Evolutionary conservation across 129 eudicot species (phyloP), one percentile per base, ranked within the genome.

Genomic region (Chrysanthemum makinoi): DNA sequence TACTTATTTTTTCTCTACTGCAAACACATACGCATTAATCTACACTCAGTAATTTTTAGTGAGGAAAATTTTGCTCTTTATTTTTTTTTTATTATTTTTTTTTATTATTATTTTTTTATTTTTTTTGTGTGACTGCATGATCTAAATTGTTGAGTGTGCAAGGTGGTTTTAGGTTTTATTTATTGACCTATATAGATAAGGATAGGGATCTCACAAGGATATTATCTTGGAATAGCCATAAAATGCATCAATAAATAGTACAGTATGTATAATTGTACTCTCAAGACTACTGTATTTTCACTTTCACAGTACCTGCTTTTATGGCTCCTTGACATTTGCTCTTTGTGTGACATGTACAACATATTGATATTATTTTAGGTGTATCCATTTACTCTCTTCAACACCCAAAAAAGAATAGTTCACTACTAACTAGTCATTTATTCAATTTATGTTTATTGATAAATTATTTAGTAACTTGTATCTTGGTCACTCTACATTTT

Each of bases 241-340:
- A 46, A 44, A 6, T 46, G 50, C 13, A 2, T 49, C 55, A 56
- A 56, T 22, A 13, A 57, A 12, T 10, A 18, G 20, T 70, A 70
- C 77, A 17, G 7, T 53, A 33, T 43, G 14, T 68, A 62, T 30
- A 58, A 59, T 33, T 39, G 65, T 69, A 77, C 58, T 65, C 3
- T 50, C 46, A 10, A 14, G 48, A 22, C 57, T 63, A 28, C 28
- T 26, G 28, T 26, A 11, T 10, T 77, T 51, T 77, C 70, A 69
- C 71, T 20, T 33, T 76, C 5, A 8, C 56, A 50, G 57, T n/a
- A 61, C 50, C 20, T 61, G 59, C 75, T 62, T 60, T 68, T 28
- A 68, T 68, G 62, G 16, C 52, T 17, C 72, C 18, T 57, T 75
- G 49, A 68, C 20, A 56, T 47, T 75, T 56, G 62, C 52, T 13